Conservation (phyloP, 306 rosid genomes). For the Inga oerstediana region DNA sequence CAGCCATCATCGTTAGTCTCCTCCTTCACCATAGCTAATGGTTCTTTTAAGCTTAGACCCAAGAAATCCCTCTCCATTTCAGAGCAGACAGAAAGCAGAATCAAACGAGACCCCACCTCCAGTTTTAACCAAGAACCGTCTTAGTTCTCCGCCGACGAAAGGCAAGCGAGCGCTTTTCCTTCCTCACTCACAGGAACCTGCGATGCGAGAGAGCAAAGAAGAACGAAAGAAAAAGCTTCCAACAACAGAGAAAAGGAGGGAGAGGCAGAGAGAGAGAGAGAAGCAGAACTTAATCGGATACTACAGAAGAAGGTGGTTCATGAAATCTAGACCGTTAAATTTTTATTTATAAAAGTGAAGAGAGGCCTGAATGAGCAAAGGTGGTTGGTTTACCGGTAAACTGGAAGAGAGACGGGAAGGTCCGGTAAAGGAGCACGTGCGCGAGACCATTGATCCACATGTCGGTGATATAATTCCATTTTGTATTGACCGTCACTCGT, state of each 20-base stretch:
- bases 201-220: conserved; percentile 28
- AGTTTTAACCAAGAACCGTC: not conserved
- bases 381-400: conserved; percentile 42
- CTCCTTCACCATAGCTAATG: conserved; percentile 60
- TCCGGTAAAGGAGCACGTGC: conserved; percentile 75
- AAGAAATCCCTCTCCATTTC: conserved; percentile 91
- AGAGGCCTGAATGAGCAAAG: conserved; percentile 10
- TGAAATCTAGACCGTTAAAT: conserved; percentile 53
- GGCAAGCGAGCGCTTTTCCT: conserved; percentile 23
- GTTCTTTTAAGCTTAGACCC: conserved; percentile 69
- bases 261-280: not conserved
- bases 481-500: conserved; percentile 11
- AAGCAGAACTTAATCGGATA: not conserved
- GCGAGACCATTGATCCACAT: not conserved
- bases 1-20: conserved; percentile 54
- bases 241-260: conserved; percentile 27
- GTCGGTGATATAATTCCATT: conserved; percentile 39
- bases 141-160: conserved; percentile 28
- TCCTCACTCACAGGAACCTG: conserved; percentile 13
- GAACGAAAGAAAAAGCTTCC: conserved; percentile 37
- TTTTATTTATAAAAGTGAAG: conserved; percentile 1
- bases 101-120: conserved; percentile 23
- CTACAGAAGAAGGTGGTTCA: conserved; percentile 2
- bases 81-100: conserved; percentile 31
- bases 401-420: conserved; percentile 49